Conservation (phyloP, 2,329 filamentous ascomycete species). For the Incumbomyces delicatus region DNA sequence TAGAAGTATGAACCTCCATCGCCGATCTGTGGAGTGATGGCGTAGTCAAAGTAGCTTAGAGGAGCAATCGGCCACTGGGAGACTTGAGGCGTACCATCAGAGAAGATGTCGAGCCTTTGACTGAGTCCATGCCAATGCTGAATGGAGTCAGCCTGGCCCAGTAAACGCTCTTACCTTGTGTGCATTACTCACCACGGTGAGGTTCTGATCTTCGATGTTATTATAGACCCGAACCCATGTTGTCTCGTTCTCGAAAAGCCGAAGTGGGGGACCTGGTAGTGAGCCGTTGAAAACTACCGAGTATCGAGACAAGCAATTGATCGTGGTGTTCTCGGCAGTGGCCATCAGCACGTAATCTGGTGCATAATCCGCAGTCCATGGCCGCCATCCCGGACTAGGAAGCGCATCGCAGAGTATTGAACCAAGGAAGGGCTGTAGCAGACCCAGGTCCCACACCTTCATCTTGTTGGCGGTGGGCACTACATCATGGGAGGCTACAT, state of each 20-base stretch:
- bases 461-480: too few relatives aligned
- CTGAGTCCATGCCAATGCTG: conserved; percentile 62
- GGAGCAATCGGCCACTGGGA: conserved; percentile 58
- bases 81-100: conserved; percentile 51
- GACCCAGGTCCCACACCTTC: too few relatives aligned
- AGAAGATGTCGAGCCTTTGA: conserved; percentile 51
- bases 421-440: too few relatives aligned
- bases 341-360: conserved; percentile 41
- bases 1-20: conserved; percentile 58
- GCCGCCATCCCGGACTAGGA: not conserved
- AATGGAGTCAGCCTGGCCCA: not conserved
- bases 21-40: conserved; percentile 43
- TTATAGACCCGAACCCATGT: conserved; percentile 52
- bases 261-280: conserved; percentile 41
- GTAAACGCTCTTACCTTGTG: not conserved
- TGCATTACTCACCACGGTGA: conserved; percentile 42
- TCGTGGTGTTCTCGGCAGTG: conserved; percentile 31
- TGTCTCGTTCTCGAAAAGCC: conserved; percentile 34
- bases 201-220: conserved; percentile 42
- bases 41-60: conserved; percentile 56
- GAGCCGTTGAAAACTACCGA: conserved; percentile 46
- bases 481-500: too few relatives aligned
- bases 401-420: not conserved
- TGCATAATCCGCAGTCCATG: not conserved
- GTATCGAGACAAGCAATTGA: conserved; percentile 38